Percentiles rank a stretch among this genome's conserved stretches.
These are phyloP conservation scores for Dictyostelium purpureum DNA, from an alignment of 78 protist species.

Conservation along the genomic window DNA sequence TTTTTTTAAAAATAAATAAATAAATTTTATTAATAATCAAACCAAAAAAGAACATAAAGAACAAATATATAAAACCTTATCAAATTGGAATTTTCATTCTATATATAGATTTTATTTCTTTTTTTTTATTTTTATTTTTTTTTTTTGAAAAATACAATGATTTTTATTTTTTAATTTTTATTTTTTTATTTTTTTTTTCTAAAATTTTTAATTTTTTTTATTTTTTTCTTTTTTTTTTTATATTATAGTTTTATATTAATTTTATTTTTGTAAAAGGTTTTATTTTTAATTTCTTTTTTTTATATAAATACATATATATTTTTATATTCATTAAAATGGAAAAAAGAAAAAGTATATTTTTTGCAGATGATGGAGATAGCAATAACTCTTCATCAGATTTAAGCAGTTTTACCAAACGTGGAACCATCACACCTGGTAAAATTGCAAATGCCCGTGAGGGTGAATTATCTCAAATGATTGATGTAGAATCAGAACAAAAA, in stretches of 20 bases:
- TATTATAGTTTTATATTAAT: not conserved
- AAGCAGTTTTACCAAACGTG: slow-evolving; percentile 62
- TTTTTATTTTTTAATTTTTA: too few species aligned
- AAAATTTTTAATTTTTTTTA: not conserved
- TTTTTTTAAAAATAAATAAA: too few species aligned
- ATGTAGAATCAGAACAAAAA: slow-evolving; percentile 64
- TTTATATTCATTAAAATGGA: not conserved
- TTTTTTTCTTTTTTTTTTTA: not conserved
- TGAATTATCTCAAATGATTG: slow-evolving; percentile 65
- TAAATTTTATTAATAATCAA: not conserved
- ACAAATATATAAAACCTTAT: not conserved
- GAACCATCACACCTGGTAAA: slow-evolving; percentile 47
- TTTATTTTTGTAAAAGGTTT: not conserved
- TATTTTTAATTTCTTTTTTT: too few species aligned
- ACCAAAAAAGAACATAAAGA: not conserved
- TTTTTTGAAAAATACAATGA: too few species aligned
- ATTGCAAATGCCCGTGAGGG: slow-evolving; percentile 79
- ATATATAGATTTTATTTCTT: too few species aligned
- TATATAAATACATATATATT: too few species aligned
- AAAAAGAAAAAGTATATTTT: slow-evolving; percentile 46
- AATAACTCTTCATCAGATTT: slow-evolving; percentile 12
- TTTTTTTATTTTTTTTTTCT: not conserved
- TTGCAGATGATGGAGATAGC: slow-evolving; percentile 26
- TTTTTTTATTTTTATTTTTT: not conserved
- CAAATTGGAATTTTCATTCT: not conserved